phyloP scores from a whole-genome alignment of 1,284 basidiomycete species.

The Malassezia equina region DNA sequence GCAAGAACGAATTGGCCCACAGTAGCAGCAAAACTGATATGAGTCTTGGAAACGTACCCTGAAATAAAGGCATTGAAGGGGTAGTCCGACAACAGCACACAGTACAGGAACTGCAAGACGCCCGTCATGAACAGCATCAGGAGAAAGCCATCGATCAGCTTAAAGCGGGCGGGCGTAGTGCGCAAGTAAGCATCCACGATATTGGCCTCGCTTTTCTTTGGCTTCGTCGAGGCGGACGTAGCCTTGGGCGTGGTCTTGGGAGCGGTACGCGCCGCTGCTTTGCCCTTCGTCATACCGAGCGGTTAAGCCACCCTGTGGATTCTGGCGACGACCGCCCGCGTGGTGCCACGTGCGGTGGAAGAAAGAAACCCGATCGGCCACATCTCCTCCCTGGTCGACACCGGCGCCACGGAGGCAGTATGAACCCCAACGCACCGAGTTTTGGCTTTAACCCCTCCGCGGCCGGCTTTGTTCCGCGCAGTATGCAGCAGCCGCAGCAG shows the following conservation, averaged over 20 bases:
- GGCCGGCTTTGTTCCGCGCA: constrained; percentile 39
- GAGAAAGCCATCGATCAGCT: constrained; percentile 86
- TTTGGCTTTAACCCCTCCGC: constrained; percentile 46
- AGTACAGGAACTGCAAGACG: constrained; percentile 80
- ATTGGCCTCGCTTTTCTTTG: constrained; percentile 51
- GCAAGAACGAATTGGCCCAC: constrained; percentile 94
- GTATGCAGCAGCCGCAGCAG: constrained; percentile 23
- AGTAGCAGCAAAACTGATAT: constrained; percentile 70
- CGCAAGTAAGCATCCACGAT: constrained; percentile 60
- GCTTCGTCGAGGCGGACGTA: background rate
- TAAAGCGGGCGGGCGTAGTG: constrained; percentile 70
- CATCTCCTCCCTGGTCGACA: background rate
- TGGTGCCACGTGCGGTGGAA: constrained; percentile 12
- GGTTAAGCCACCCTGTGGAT: background rate
- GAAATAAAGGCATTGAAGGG: constrained; percentile 95
- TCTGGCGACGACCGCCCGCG: background rate
- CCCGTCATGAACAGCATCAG: constrained; percentile 85
- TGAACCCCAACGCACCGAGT: constrained; percentile 47
- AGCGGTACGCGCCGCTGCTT: background rate
- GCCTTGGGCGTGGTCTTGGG: background rate
- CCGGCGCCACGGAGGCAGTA: constrained; percentile 11
- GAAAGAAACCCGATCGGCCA: background rate
- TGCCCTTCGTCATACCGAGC: background rate
- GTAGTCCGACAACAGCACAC: constrained; percentile 78
- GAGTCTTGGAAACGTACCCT: constrained; percentile 57